Evolutionary conservation across 805 yeast genomes (phyloP), one percentile per base, ranked within the genome.

Genomic region (Dipodascus geniculatus): DNA sequence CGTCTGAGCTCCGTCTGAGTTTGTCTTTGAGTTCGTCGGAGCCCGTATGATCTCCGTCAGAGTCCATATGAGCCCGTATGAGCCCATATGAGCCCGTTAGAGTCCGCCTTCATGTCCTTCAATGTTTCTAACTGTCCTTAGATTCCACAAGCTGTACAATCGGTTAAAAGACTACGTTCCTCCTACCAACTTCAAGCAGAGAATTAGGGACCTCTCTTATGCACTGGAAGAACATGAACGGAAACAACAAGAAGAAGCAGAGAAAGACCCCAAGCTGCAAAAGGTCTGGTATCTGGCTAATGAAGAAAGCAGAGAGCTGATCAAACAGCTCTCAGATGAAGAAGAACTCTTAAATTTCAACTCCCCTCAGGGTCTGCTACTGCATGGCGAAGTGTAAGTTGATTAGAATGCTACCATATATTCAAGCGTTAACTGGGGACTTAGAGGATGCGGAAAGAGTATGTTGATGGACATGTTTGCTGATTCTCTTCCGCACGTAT

Each of bases 391-490:
- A 42, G 68, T 64, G 60, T 53, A 33, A 23, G 53, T 33, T 19
- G 22, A 44, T 17, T 24, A 35, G 19, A 14, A 6, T 20, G 3
- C 16, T 47, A 19, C 19, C 23, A 14, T 22, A 22, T n/a, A 42
- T 48, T 48, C 16, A 22, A n/a, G 38, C 17, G 2, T 9, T 22
- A 22, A 22, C 48, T 17, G 6, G 6, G 6, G 3, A 19, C 22
- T 17, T 48, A 55, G 57, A 23, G 90, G 90, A 0, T 80, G 85
- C 58, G 90, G 90, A 1, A 84, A 84, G 62, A 79, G 87, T 1
- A 78, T 84, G 83, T 64, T 84, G 50, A 77, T 84, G 78, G 88
- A 83, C 59, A 76, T 84, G 20, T 83, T 84, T 68, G 87, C 88
- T 0, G 71, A 72, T 50, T 73, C 83, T 1, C 68, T 84, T 24